These are phyloP conservation scores for Beauveria sp. DNA, from an alignment of 2,329 filamentous ascomycete genomes.

Conservation along the genomic window DNA sequence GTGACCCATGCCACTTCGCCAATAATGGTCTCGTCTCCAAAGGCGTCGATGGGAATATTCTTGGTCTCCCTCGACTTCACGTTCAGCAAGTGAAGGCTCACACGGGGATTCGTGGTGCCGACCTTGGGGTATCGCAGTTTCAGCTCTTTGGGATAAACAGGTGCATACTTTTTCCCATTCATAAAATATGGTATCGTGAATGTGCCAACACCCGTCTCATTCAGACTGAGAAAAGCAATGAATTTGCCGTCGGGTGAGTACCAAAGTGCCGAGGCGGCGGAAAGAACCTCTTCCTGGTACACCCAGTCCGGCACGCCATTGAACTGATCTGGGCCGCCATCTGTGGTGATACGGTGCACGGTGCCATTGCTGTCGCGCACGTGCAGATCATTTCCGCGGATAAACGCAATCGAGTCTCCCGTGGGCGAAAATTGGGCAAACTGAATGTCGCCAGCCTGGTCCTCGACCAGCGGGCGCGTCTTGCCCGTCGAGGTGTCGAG, in stretches of 20 bases:
- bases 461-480: slow-evolving; percentile 46
- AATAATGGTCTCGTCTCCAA: slow-evolving; percentile 55
- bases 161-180: slow-evolving; percentile 47
- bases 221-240: slow-evolving; percentile 81
- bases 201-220: slow-evolving; percentile 63
- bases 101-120: slow-evolving; percentile 58
- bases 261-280: slow-evolving; percentile 74
- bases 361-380: slow-evolving; percentile 40
- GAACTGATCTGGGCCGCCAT: slow-evolving; percentile 56
- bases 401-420: slow-evolving; percentile 56
- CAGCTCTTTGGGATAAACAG: slow-evolving; percentile 54
- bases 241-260: slow-evolving; percentile 85
- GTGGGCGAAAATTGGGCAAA: slow-evolving; percentile 55
- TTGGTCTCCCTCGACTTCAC: slow-evolving; percentile 38
- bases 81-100: slow-evolving; percentile 51
- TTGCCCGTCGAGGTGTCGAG: slow-evolving; percentile 52
- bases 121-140: slow-evolving; percentile 63
- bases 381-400: slow-evolving; percentile 59
- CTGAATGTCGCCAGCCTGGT: slow-evolving; percentile 58
- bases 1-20: slow-evolving; percentile 64
- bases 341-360: slow-evolving; percentile 48
- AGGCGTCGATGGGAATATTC: slow-evolving; percentile 47
- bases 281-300: slow-evolving; percentile 61
- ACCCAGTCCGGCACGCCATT: slow-evolving; percentile 70
- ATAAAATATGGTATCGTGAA: slow-evolving; percentile 62